Base-by-base conservation (phyloP, 1,139 yeast species). In the Lodderomyces orthopsilosis region DNA sequence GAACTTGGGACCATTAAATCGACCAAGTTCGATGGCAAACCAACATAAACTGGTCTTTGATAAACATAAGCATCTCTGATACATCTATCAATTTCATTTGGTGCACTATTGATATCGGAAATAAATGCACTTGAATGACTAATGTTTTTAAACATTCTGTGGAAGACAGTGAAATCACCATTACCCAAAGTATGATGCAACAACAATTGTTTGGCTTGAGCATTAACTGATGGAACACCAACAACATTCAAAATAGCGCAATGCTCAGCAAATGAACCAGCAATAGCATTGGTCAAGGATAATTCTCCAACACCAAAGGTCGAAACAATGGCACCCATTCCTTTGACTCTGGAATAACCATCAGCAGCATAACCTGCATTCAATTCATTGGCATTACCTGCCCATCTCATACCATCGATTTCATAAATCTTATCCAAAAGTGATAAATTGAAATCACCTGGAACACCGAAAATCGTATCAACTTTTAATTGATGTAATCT, bases 141-240 rank as follows among this genome's bases (percentile, higher is more conserved):
- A n/a, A n/a, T n/a, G 52, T 63, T 71, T 57, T 66, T 63, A 37
- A 70, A 63, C 88, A 86, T 86, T 61, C 78, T 72, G 65, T 76
- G 77, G 75, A 85, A 87, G 40, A 83, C 93, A 40, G 85, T 81
- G 68, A 85, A 87, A 65, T 85, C 91, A 51, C 93, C 91, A 66
- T 87, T 85, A 57, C 95, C 95, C 57, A 84, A 72, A 42, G 91
- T 84, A 66, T 84, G 91, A 54, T 70, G 75, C 47, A 70, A 61
- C 50, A 70, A 58, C 53, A 70, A 64, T 50, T 69, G 74, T 62
- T 83, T 78, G 50, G 84, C 74, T 61, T 83, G 89, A 22, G 94
- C 75, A 13, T 83, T 65, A 37, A 77, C 65, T 6, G 83, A 77
- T 28, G 74, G 74, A 21, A 68, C 66, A 38, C 75, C 74, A 36